Conservation (phyloP, 2,329 filamentous ascomycete genomes). For the Calycina herbarum region DNA sequence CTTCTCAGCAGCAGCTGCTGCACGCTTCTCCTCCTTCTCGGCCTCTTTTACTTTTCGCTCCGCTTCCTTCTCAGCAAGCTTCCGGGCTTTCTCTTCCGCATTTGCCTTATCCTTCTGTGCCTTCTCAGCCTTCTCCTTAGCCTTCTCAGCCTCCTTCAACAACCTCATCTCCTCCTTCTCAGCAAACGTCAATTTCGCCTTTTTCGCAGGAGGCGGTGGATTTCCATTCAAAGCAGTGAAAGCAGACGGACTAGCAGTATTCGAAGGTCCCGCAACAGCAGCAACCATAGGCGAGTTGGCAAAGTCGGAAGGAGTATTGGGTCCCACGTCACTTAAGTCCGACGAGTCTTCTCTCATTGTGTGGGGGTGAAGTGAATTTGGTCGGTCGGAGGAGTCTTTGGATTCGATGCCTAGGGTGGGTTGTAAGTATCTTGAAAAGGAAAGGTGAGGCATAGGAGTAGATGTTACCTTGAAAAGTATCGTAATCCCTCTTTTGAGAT, state of each 20-base stretch:
- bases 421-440: neutral
- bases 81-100: slow-evolving; percentile 34
- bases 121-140: neutral
- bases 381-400: neutral
- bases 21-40: slow-evolving; percentile 21
- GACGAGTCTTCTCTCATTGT: slow-evolving; percentile 17
- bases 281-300: slow-evolving; percentile 9
- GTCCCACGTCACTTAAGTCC: slow-evolving; percentile 25
- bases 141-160: neutral
- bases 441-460: neutral
- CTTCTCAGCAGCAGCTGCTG: slow-evolving; percentile 36
- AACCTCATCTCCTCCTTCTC: slow-evolving; percentile 30
- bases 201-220: slow-evolving; percentile 30
- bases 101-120: slow-evolving; percentile 23
- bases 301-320: slow-evolving; percentile 23
- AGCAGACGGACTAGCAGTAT: slow-evolving; percentile 20
- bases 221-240: slow-evolving; percentile 27
- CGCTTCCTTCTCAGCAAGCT: slow-evolving; percentile 44
- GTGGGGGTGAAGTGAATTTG: neutral
- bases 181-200: slow-evolving; percentile 30
- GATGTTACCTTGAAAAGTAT: slow-evolving; percentile 17
- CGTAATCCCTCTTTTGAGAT: slow-evolving; percentile 19
- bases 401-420: neutral
- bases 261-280: slow-evolving; percentile 1
- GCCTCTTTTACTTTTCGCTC: slow-evolving; percentile 37